Base-by-base conservation (phyloP, 1,284 basidiomycete species). In the Phaffia rhodozyma region DNA sequence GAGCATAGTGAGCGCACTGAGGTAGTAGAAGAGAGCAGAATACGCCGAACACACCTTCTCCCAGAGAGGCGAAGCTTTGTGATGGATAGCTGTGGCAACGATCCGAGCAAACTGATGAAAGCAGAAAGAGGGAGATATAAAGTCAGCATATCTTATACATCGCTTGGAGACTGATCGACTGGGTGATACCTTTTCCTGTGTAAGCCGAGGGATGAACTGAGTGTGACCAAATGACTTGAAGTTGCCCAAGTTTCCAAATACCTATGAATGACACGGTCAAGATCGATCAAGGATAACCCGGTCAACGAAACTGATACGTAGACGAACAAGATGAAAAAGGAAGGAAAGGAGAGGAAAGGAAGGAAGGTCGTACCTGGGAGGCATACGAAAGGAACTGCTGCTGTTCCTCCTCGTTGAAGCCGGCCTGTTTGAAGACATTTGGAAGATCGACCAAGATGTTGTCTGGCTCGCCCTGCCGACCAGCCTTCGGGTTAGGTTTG, bases 181-280 rank as follows among this genome's bases (percentile, higher is more conserved):
- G 27, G 18, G 3, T 6, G 18, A 49, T 82, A 91, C 89, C 68
- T 82, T 83, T 21, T 76, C 78, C 48, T 79, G 70, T 4, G 82
- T 70, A 49, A 86, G 70, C 47, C 89, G 84, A 34, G 89, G 89
- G 61, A 88, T 73, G 68, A 91, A 85, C 75, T 91, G 91, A 55
- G 86, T 87, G 70, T 86, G 87, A 0, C 89, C 89, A 68, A 91
- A 91, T 2, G 81, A 82, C 72, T 81, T 85, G 76, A 83, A 89
- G 74, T 89, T 89, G 25, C 83, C 84, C 47, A 89, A 77, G 70
- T 67, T 68, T n/a, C 50, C 43, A 23, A 65, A 61, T 13, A 68
- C 66, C 58, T 69, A 66, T 64, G 72, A 69, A 51, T 18, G 52
- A 13, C 11, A 2, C 18, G 18, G 18, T 6, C 18, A 13, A 20